phyloP scores from a whole-genome alignment of 495 filamentous ascomycete species.

The Annulohypoxylon moriforme region DNA sequence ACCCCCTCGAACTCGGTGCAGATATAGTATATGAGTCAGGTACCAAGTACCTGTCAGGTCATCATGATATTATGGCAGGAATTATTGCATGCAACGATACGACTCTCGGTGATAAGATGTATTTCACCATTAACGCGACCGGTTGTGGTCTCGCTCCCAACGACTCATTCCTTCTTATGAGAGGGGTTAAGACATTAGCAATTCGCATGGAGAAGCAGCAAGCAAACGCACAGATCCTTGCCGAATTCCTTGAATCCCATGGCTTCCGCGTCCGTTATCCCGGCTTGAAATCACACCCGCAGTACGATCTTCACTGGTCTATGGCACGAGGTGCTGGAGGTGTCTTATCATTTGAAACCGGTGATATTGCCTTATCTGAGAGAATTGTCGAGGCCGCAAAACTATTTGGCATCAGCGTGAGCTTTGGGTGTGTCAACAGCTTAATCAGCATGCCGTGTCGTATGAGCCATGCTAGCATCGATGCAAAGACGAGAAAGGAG shows the following conservation, averaged over 20 bases:
- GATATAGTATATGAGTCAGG: constrained; percentile 98
- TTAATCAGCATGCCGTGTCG: constrained; percentile 99
- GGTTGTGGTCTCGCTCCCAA: constrained; percentile 94
- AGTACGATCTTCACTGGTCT: constrained; percentile 94
- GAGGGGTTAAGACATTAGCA: constrained; percentile 93
- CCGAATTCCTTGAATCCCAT: constrained; percentile 88
- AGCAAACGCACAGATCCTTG: constrained; percentile 87
- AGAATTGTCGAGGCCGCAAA: constrained; percentile 92
- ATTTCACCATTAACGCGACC: constrained; percentile 94
- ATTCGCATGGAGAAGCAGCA: constrained; percentile 99
- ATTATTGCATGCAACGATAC: constrained; percentile 90
- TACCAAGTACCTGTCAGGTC: constrained; percentile 96
- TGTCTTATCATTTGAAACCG: constrained; percentile 95
- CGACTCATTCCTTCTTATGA: constrained; percentile 93
- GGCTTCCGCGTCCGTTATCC: constrained; percentile 97
- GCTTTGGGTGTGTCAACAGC: constrained; percentile 97
- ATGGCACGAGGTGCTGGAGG: constrained; percentile 95
- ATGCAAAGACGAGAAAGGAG: constrained; percentile 90
- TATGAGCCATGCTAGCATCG: constrained; percentile 99
- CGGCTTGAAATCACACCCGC: constrained; percentile 90
- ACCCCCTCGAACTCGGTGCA: constrained; percentile 91
- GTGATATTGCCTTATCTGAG: constrained; percentile 81
- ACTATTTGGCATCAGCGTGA: constrained; percentile 94
- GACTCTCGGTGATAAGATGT: constrained; percentile 85
- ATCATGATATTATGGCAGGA: constrained; percentile 99